A percentile compares a stretch with the other conserved stretches of the same genome.
phyloP scores from a whole-genome alignment of 1,284 basidiomycete genomes.

The Thecaphora frezii region DNA sequence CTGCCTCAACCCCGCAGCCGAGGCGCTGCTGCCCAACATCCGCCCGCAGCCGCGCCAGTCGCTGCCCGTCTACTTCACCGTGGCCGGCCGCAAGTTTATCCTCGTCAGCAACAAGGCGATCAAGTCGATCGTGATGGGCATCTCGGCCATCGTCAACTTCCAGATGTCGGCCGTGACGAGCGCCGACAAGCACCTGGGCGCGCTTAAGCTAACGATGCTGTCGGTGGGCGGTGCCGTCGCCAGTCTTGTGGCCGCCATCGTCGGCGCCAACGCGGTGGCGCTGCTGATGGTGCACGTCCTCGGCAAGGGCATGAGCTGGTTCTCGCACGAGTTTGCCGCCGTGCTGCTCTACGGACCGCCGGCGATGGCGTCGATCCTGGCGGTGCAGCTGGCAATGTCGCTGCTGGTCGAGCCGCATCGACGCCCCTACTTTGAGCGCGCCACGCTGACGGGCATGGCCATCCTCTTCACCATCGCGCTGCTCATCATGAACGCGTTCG shows the following conservation, averaged over 20 bases:
- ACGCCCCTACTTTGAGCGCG: slow-evolving; percentile 52
- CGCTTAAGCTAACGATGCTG: slow-evolving; percentile 39
- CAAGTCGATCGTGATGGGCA: slow-evolving; percentile 49
- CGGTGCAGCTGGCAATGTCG: slow-evolving; percentile 69
- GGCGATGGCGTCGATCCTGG: slow-evolving; percentile 65
- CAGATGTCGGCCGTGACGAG: slow-evolving; percentile 54
- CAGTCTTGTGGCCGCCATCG: slow-evolving; percentile 61
- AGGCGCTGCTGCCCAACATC: slow-evolving; percentile 49
- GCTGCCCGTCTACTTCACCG: slow-evolving; percentile 69
- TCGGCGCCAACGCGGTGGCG: slow-evolving; percentile 74
- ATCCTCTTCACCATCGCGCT: slow-evolving; percentile 44
- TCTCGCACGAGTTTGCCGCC: slow-evolving; percentile 70
- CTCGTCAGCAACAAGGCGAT: slow-evolving; percentile 62
- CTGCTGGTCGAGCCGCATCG: slow-evolving; percentile 62
- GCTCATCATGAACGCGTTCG: slow-evolving; percentile 64
- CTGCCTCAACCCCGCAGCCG: slow-evolving; percentile 61
- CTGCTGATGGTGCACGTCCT: slow-evolving; percentile 69
- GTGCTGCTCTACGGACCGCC: slow-evolving; percentile 78
- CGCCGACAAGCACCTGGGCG: slow-evolving; percentile 51
- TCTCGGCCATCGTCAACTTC: slow-evolving; percentile 53
- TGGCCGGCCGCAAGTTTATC: slow-evolving; percentile 61
- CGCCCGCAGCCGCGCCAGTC: slow-evolving; percentile 60
- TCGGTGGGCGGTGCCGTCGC: slow-evolving; percentile 35
- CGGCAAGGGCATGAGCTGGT: slow-evolving; percentile 65
- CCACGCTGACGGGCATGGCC: slow-evolving; percentile 34